phyloP scores from a whole-genome alignment of 345 rosid species.

The Eucalyptus regnans region DNA sequence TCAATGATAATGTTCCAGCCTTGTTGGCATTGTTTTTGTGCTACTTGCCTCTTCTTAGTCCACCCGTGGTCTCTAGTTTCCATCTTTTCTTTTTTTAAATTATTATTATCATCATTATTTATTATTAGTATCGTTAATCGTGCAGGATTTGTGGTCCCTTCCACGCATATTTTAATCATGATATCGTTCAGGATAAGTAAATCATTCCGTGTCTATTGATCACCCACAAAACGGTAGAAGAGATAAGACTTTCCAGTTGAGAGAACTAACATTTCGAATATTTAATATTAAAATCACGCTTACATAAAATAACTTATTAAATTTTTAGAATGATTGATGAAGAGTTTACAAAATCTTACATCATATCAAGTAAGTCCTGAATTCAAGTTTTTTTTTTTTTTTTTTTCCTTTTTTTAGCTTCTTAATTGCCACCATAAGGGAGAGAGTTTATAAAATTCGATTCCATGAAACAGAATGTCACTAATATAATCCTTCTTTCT shows the following conservation, averaged over 20 bases:
- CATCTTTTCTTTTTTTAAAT: neutral
- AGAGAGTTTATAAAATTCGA: neutral
- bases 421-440: neutral
- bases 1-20: neutral
- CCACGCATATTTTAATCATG: neutral
- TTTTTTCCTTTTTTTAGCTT: accelerated
- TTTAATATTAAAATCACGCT: neutral
- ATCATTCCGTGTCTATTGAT: neutral
- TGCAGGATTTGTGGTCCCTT: neutral
- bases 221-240: neutral
- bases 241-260: too few species aligned
- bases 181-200: neutral
- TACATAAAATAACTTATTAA: too few species aligned
- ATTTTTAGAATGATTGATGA: too few species aligned
- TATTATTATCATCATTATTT: too few species aligned
- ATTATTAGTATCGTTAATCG: neutral
- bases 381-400: too few species aligned
- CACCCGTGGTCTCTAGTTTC: neutral
- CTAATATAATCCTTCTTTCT: neutral
- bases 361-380: too few species aligned
- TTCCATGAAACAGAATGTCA: neutral
- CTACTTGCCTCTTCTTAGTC: neutral
- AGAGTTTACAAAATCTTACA: neutral
- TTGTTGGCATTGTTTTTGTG: neutral
- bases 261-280: neutral